A percentile compares a stretch with the other conserved stretches of the same genome.
Evolutionary conservation across 2,329 filamentous ascomycete genomes (phyloP).

Genomic region (Bipolaris sorokiniana): DNA sequence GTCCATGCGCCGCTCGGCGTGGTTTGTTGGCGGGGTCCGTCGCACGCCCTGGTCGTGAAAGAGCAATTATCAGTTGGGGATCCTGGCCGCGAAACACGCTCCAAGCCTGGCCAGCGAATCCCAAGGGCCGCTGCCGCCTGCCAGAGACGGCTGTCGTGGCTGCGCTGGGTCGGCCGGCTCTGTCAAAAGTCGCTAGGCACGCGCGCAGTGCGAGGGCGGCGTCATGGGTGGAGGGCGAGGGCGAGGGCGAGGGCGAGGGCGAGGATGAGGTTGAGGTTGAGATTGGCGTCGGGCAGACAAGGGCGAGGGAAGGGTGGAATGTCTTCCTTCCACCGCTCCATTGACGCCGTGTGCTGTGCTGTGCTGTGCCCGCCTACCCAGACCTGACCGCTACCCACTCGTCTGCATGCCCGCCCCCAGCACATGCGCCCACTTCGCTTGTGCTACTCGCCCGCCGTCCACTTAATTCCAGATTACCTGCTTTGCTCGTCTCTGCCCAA

Average conservation of each 20-base stretch:
- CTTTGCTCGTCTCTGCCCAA: too few relatives aligned
- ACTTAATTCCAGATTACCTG: too few relatives aligned
- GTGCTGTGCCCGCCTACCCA: not conserved
- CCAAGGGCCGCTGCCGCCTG: slow-evolving; percentile 15
- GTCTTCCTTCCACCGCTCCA: not conserved
- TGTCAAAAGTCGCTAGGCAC: slow-evolving; percentile 18
- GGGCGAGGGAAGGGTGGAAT: not conserved
- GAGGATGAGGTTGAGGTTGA: not conserved
- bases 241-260: slow-evolving; percentile 12
- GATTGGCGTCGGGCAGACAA: not conserved
- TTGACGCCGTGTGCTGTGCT: not conserved
- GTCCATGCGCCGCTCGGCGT: slow-evolving; percentile 28
- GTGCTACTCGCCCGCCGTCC: not conserved
- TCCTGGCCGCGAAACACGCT: slow-evolving; percentile 26
- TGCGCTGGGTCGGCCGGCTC: slow-evolving; percentile 11
- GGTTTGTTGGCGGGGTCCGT: slow-evolving; percentile 31
- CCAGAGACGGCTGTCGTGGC: slow-evolving; percentile 5
- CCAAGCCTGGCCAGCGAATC: slow-evolving; percentile 24
- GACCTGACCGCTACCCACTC: not conserved
- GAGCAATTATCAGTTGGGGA: slow-evolving; percentile 36
- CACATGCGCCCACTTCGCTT: not conserved
- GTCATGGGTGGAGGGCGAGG: slow-evolving; percentile 13
- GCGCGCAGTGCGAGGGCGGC: slow-evolving; percentile 14
- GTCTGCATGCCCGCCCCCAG: too few relatives aligned
- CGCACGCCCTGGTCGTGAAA: slow-evolving; percentile 23